Evolutionary conservation across 2,329 filamentous ascomycete genomes (phyloP), one percentile per base, ranked within the genome.

Genomic region (Gremmenia infestans): DNA sequence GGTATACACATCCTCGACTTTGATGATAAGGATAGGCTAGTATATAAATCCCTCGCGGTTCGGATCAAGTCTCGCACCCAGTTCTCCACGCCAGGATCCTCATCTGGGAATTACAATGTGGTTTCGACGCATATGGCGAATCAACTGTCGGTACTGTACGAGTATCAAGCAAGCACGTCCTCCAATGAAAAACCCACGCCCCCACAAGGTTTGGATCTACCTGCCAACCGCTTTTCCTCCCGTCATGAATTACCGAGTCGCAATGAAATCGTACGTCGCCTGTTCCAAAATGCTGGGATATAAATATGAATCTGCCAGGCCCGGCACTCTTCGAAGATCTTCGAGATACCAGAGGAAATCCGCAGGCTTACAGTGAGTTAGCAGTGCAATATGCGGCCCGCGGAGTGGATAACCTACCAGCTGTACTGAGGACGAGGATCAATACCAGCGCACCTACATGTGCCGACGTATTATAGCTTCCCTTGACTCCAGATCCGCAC

Each of bases 261-360:
- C n/a, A n/a, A n/a, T n/a, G n/a, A n/a, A n/a, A n/a, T n/a, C n/a
- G n/a, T n/a, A n/a, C n/a, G n/a, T n/a, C 90, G 57, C 89, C 89
- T 1, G 89, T 94, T 67, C 89, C 88, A 62, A 90, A 88, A 73
- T 91, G 87, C 60, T 82, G 76, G 2, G 78, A 81, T 49, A 83
- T 68, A 66, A 85, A 85, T 52, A 85, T 76, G 62, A 71, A 65
- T 55, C 62, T 61, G 39, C 63, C 60, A 3, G 66, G 57, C 0
- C 56, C 59, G 5, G 65, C 52, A 17, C 56, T 60, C 50, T 66
- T 67, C 4, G 69, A 67, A 2, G 66, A 60, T 56, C 66, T 61
- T 40, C 63, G 62, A 32, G 69, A 71, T 51, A 71, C 53, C 3
- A 70, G 52, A 47, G 69, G 69, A 22, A 71, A 68, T 57, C 65